These are phyloP conservation scores for Ogataea neopini DNA, from an alignment of 805 yeast genomes.

Conservation along the genomic window DNA sequence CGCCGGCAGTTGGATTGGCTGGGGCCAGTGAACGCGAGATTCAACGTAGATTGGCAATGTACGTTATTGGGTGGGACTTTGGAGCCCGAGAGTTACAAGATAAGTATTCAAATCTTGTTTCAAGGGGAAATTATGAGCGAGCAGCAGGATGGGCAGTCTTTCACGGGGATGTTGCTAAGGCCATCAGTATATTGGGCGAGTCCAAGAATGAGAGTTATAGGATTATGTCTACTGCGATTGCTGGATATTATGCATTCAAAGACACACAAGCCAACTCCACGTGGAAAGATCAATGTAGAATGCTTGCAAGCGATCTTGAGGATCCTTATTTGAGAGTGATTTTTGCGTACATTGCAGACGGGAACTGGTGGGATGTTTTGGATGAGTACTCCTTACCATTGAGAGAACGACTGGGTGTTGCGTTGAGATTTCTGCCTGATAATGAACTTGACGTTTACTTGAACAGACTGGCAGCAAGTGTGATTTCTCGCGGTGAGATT, in stretches of 20 bases:
- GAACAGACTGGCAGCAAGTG: constrained; percentile 66
- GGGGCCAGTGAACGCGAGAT: constrained; percentile 52
- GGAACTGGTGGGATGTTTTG: constrained; percentile 94
- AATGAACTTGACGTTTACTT: constrained; percentile 73
- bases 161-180: constrained; percentile 81
- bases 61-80: constrained; percentile 89
- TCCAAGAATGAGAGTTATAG: constrained; percentile 69
- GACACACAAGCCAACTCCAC: constrained; percentile 61
- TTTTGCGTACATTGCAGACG: constrained; percentile 90
- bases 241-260: constrained; percentile 78
- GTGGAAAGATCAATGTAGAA: constrained; percentile 93
- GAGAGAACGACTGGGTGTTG: constrained; percentile 87
- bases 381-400: constrained; percentile 88
- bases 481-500: constrained; percentile 75
- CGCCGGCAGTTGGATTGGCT: constrained; percentile 40
- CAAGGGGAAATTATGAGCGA: constrained; percentile 66
- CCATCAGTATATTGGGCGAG: constrained; percentile 75
- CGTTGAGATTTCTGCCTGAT: constrained; percentile 81
- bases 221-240: constrained; percentile 89
- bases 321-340: constrained; percentile 89
- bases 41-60: constrained; percentile 76
- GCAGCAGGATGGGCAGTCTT: constrained; percentile 99
- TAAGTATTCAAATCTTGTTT: constrained; percentile 56
- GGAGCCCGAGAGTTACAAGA: constrained; percentile 73
- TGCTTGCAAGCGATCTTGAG: constrained; percentile 82